These are phyloP conservation scores for Phytophthora pisi DNA, from an alignment of 352 stramenopile species.

Conservation along the genomic window DNA sequence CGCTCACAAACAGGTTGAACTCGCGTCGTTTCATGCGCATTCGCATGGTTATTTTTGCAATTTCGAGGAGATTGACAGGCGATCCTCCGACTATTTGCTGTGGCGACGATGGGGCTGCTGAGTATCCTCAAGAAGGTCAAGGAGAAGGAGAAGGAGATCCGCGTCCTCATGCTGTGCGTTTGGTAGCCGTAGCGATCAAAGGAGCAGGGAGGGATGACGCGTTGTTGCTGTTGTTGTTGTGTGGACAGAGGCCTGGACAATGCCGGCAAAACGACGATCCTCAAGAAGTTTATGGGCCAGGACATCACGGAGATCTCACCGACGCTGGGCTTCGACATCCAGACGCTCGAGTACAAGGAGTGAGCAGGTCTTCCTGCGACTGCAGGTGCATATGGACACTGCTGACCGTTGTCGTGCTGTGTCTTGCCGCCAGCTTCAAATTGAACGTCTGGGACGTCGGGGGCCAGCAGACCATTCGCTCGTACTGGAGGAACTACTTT, in stretches of 20 bases:
- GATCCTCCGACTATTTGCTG: background rate
- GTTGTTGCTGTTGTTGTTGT: constrained; percentile 14
- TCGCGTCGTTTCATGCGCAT: constrained; percentile 26
- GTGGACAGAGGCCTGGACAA: constrained; percentile 96
- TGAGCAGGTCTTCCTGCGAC: constrained; percentile 22
- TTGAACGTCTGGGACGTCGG: constrained; percentile 99
- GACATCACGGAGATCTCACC: constrained; percentile 97
- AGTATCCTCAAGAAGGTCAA: constrained; percentile 98
- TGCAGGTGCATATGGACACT: background rate
- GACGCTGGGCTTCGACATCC: constrained; percentile 99
- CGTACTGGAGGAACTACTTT: constrained; percentile 99
- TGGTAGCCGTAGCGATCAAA: background rate
- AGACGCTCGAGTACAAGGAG: constrained; percentile 97
- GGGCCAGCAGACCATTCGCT: constrained; percentile 98
- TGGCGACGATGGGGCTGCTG: constrained; percentile 84
- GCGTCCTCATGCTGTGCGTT: constrained; percentile 96
- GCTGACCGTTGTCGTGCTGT: background rate
- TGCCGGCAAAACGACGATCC: constrained; percentile 98
- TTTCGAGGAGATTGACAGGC: background rate
- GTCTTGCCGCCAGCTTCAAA: constrained; percentile 89
- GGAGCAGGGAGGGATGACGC: background rate
- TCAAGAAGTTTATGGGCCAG: constrained; percentile 98
- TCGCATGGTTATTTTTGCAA: constrained; percentile 17
- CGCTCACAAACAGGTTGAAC: background rate
- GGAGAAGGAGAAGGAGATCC: constrained; percentile 99